Evolutionary conservation across 2,329 filamentous ascomycete species (phyloP), one percentile per base, ranked within the genome.

Genomic region (Exophiala sp.): DNA sequence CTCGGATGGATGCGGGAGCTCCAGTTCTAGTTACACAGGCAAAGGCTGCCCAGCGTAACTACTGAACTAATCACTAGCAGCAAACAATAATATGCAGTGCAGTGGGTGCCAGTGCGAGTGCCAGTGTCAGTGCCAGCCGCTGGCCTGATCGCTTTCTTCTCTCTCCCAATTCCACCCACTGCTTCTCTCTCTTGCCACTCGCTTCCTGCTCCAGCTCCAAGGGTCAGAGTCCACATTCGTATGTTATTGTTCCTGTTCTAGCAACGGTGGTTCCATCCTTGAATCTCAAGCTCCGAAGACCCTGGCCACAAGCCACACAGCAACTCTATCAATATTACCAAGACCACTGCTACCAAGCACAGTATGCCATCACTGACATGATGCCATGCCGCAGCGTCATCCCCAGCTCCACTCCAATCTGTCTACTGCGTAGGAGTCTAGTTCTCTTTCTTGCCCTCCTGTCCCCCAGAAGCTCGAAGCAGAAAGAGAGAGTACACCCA

Each of bases 1-100:
- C n/a, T 22, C 49, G 49, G 49, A 52, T 47, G 39, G 49, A 32
- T 30, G 43, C 49, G 49, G 49, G 48, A 51, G 48, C 32, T 32
- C 34, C 34, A 22, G 42, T 14, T 43, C 8, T 16, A 8, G 8
- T 16, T 7, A 6, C 8, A n/a, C 30, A 34, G 10, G 5, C 30
- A 34, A 16, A 34, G 30, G 30, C 6, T 16, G 14, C 6, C 10
- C 10, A 16, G 30, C 6, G 10, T 13, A 8, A 34, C 8, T 6
- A 11, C 14, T 34, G 30, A 6, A 34, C 30, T 5, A 11, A 34
- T 13, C 14, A 27, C 24, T 27, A 32, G 29, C n/a, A n/a, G n/a
- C n/a, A n/a, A n/a, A n/a, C n/a, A n/a, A n/a, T n/a, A n/a, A n/a
- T 7, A n/a, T 32, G n/a, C 29, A 32, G 29, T 10, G 29, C n/a